Conservation (phyloP, 805 yeast species). For the Dipodascopsis tothii region DNA sequence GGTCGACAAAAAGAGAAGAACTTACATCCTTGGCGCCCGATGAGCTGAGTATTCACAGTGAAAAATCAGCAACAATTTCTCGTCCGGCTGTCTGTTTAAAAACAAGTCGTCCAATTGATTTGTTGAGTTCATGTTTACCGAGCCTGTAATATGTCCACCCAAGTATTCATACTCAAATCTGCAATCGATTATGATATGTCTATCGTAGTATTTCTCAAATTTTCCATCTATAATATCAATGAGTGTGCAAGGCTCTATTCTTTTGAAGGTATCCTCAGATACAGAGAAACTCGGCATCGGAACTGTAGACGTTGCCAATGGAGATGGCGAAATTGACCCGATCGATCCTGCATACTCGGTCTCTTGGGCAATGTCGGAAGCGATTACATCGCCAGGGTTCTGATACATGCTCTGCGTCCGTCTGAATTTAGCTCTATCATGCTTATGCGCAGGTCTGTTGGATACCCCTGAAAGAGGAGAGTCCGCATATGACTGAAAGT, state of each 20-base stretch:
- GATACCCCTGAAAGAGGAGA: conserved; percentile 14
- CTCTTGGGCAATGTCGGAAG: conserved; percentile 28
- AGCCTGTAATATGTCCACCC: conserved; percentile 88
- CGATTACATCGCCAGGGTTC: conserved; percentile 42
- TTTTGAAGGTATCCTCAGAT: conserved; percentile 52
- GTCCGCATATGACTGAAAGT: conserved; percentile 2
- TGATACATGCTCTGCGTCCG: conserved; percentile 67
- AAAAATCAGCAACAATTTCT: conserved; percentile 57
- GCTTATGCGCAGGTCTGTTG: conserved; percentile 10
- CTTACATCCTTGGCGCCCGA: conserved; percentile 77
- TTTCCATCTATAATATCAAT: conserved; percentile 52
- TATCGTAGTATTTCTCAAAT: conserved; percentile 46
- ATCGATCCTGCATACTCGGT: conserved; percentile 7
- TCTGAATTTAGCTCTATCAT: conserved; percentile 37
- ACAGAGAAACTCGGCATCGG: conserved; percentile 13
- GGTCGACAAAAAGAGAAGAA: neutral
- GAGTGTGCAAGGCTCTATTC: conserved; percentile 55
- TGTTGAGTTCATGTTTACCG: conserved; percentile 68
- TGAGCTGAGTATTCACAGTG: conserved; percentile 93
- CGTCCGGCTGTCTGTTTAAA: conserved; percentile 29
- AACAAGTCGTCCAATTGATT: conserved; percentile 57
- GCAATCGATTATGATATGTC: conserved; percentile 67
- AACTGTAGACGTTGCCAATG: conserved; percentile 8
- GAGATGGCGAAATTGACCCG: conserved; percentile 20
- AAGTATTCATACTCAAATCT: conserved; percentile 84